Evolutionary conservation across 805 yeast species (phyloP), one percentile per base, ranked within the genome.

Genomic region (Starmerella apis): DNA sequence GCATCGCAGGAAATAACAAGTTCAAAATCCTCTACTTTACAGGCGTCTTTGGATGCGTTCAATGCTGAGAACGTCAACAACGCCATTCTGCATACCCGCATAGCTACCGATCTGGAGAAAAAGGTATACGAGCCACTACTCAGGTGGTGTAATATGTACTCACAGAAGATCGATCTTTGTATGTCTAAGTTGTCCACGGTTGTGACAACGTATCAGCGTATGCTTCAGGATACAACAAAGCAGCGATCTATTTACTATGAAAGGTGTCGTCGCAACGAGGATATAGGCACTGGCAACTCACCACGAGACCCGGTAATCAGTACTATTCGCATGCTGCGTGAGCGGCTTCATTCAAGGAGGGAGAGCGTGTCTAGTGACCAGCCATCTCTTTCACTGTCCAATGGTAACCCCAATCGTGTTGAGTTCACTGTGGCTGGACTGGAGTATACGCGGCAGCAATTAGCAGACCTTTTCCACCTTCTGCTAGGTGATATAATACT

Each of bases 71-170:
- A 79, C 64, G 63, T 65, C 6, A 66, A 63, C 28, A 80, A 80
- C 63, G 85, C 84, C 3, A 64, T 65, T 32, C 65, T 68, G 16
- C 86, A 80, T 60, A 57, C 76, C 42, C 70, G 71, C 33, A 73
- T 83, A 19, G 84, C 88, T 1, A 65, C 72, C 2, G 76, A 74
- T 49, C 77, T 85, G 46, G 75, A 75, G 51, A 56, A 65, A 2
- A 63, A 73, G 51, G 85, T 85, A 0, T 65, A 81, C 47, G 72
- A 71, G 9, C 94, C 94, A 0, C 82, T 86, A 56, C 63, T 75
- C 9, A 72, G 72, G 57, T 86, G 92, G 90, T 72, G 83, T 47
- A 66, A 67, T 20, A 84, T 79, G 46, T 94, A 86, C 65, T 74
- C 73, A 50, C 74, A 73, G 52, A 67, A 90, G 39, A 72, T 85